phyloP scores from a whole-genome alignment of 1,284 basidiomycete genomes.

The Puccinia sorghi region DNA sequence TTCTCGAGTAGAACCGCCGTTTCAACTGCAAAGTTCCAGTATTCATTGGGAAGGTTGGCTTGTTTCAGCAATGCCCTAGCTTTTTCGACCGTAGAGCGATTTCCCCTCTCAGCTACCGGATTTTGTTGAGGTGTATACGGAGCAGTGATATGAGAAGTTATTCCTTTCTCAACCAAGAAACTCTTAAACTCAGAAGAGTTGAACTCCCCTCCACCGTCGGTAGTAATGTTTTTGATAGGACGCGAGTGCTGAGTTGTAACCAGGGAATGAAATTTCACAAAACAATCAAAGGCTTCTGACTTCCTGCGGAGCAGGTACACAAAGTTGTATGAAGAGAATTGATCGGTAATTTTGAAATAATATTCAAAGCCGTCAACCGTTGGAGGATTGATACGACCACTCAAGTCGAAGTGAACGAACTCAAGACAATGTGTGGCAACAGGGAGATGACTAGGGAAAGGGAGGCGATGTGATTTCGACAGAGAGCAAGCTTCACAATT shows the following conservation, averaged over 20 bases:
- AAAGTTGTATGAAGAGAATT: neutral
- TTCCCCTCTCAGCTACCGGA: slow-evolving; percentile 1
- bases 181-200: neutral
- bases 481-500: slow-evolving; percentile 8
- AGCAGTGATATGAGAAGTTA: neutral
- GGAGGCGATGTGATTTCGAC: slow-evolving; percentile 24
- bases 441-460: neutral
- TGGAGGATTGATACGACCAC: neutral
- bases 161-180: slow-evolving; percentile 51
- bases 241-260: slow-evolving; percentile 53
- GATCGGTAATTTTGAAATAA: slow-evolving; percentile 17
- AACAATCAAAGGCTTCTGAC: slow-evolving; percentile 23
- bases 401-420: slow-evolving; percentile 1
- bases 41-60: neutral
- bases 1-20: neutral
- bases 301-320: slow-evolving; percentile 2
- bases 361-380: neutral
- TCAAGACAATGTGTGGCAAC: neutral
- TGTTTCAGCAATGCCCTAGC: neutral
- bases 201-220: slow-evolving; percentile 57
- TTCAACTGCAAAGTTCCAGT: slow-evolving; percentile 11
- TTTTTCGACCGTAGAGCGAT: slow-evolving; percentile 19
- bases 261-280: neutral
- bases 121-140: slow-evolving; percentile 22
- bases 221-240: slow-evolving; percentile 57